A percentile compares a stretch with the other conserved stretches of the same genome.
Conservation (phyloP, 2,329 filamentous ascomycete species). For the Pseudohalonectria lignicola region DNA sequence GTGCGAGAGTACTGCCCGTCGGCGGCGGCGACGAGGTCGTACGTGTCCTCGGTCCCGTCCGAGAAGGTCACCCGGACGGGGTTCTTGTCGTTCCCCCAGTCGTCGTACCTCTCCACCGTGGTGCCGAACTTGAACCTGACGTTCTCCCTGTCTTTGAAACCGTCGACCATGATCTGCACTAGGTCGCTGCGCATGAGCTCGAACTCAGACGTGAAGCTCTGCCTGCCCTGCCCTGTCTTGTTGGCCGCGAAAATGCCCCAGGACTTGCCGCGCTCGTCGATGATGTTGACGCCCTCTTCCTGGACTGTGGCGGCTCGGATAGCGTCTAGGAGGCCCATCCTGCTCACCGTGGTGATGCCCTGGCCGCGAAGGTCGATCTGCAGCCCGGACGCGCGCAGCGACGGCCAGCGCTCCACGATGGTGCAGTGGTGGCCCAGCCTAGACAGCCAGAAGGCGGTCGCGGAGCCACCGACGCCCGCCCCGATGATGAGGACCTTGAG, state of each 20-base stretch:
- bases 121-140: constrained; percentile 16
- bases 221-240: constrained; percentile 26
- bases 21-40: constrained; percentile 40
- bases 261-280: constrained; percentile 25
- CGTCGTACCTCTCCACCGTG: constrained; percentile 14
- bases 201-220: constrained; percentile 40
- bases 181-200: constrained; percentile 51
- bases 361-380: constrained; percentile 34
- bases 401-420: constrained; percentile 27
- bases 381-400: constrained; percentile 26
- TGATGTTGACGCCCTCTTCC: constrained; percentile 34
- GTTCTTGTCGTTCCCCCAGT: constrained; percentile 5
- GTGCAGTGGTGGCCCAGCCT: constrained; percentile 25
- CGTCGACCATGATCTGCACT: constrained; percentile 35
- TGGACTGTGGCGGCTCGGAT: constrained; percentile 25
- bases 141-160: constrained; percentile 11
- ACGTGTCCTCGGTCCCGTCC: constrained; percentile 28
- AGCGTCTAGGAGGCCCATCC: constrained; percentile 25
- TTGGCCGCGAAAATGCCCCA: constrained; percentile 28
- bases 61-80: constrained; percentile 22
- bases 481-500: constrained; percentile 37
- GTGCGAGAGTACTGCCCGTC: constrained; percentile 40
- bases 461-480: constrained; percentile 31
- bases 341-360: constrained; percentile 24
- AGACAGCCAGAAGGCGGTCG: constrained; percentile 28